These are phyloP conservation scores for Sedum album DNA, from an alignment of 164 flowering plant species.

Conservation along the genomic window DNA sequence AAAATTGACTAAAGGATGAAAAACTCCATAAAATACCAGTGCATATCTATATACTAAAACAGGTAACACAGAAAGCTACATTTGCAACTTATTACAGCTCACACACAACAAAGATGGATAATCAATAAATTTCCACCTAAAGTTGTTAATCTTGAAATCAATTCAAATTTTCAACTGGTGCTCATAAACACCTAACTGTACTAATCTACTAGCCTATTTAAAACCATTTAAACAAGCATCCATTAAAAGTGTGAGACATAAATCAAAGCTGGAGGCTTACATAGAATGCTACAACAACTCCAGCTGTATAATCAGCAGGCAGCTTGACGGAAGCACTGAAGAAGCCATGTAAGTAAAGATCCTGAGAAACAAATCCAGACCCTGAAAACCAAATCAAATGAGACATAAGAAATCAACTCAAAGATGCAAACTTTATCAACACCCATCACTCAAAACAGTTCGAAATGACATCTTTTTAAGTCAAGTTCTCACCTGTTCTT, in stretches of 20 bases:
- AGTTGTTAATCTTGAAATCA: not conserved
- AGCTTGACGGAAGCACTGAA: slow-evolving; percentile 89
- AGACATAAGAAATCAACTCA: not conserved
- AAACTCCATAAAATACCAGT: too few relatives aligned
- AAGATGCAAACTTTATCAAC: not conserved
- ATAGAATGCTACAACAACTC: slow-evolving; percentile 88
- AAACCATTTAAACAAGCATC: not conserved
- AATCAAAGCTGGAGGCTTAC: slow-evolving; percentile 53
- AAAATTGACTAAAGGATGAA: too few relatives aligned
- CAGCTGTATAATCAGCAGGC: slow-evolving; percentile 90
- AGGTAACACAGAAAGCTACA: too few relatives aligned
- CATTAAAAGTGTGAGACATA: too few relatives aligned
- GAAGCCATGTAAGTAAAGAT: slow-evolving; percentile 76
- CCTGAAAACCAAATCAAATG: slow-evolving; percentile 29
- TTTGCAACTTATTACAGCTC: too few relatives aligned
- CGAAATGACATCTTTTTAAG: not conserved
- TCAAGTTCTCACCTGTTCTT: slow-evolving; percentile 53
- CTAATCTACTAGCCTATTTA: not conserved
- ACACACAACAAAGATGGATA: too few relatives aligned
- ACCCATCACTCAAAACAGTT: not conserved
- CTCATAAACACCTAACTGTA: not conserved
- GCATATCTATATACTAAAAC: too few relatives aligned
- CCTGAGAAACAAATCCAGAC: slow-evolving; percentile 82
- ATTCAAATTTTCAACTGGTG: not conserved
- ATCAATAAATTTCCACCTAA: not conserved